Conservation (phyloP, 2,329 filamentous ascomycete genomes). For the Trichoderma koningii region DNA sequence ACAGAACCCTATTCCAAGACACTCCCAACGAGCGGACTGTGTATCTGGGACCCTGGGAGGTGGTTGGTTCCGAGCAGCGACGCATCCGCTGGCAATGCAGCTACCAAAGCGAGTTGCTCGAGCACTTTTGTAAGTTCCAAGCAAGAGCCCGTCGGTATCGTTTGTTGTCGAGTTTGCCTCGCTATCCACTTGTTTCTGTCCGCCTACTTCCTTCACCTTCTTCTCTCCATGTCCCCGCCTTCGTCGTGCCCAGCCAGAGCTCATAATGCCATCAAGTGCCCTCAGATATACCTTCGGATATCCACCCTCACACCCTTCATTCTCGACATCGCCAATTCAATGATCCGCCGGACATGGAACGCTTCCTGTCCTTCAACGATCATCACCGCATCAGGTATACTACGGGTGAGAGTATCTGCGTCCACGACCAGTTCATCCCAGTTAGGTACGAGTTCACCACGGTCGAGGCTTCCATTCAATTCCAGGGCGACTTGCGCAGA, state of each 20-base stretch:
- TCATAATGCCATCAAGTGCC: slow-evolving; percentile 43
- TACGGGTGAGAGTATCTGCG: slow-evolving; percentile 48
- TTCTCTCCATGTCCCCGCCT: background rate
- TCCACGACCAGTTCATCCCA: slow-evolving; percentile 52
- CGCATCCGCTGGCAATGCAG: slow-evolving; percentile 57
- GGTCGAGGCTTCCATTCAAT: slow-evolving; percentile 49
- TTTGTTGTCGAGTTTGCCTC: background rate
- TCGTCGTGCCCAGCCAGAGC: background rate
- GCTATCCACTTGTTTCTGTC: background rate
- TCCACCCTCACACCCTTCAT: slow-evolving; percentile 53
- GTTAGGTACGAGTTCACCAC: slow-evolving; percentile 56
- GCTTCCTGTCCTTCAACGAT: slow-evolving; percentile 51
- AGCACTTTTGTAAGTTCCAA: slow-evolving; percentile 50
- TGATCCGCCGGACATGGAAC: slow-evolving; percentile 53
- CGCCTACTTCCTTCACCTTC: background rate
- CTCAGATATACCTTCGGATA: slow-evolving; percentile 47
- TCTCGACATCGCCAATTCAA: slow-evolving; percentile 54
- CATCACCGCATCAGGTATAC: slow-evolving; percentile 53
- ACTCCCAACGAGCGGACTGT: slow-evolving; percentile 52
- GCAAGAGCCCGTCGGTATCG: background rate
- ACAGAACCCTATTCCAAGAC: slow-evolving; percentile 53
- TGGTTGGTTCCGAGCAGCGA: slow-evolving; percentile 50
- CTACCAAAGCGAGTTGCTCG: slow-evolving; percentile 54
- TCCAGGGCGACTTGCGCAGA: slow-evolving; percentile 52
- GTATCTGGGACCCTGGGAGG: slow-evolving; percentile 57